Evolutionary conservation across 2,329 filamentous ascomycete species (phyloP).

Genomic region (Talaromyces sp.): DNA sequence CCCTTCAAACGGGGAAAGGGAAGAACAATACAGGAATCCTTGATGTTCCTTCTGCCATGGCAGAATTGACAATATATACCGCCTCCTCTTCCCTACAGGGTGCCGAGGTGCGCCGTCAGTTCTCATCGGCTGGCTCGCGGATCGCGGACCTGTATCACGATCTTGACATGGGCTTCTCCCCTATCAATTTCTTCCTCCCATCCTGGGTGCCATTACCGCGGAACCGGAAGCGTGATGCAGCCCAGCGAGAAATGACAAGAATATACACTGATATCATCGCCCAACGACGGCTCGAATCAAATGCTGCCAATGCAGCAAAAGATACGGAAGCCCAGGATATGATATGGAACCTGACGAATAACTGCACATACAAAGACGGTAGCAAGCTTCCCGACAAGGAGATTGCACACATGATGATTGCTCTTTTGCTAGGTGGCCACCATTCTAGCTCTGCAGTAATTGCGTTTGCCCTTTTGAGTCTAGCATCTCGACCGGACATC

Average conservation of each 20-base stretch:
- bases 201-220: constrained; percentile 83
- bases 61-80: constrained; percentile 85
- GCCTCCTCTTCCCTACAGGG: constrained; percentile 82
- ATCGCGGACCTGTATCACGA: constrained; percentile 83
- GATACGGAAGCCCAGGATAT: constrained; percentile 63
- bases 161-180: constrained; percentile 83
- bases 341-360: constrained; percentile 82
- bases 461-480: constrained; percentile 78
- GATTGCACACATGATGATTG: constrained; percentile 91
- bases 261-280: constrained; percentile 80
- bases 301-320: constrained; percentile 40
- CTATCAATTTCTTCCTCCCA: constrained; percentile 83
- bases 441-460: constrained; percentile 82
- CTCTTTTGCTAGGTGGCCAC: constrained; percentile 85
- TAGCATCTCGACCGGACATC: constrained; percentile 74
- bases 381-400: constrained; percentile 74
- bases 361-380: constrained; percentile 76
- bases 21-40: constrained; percentile 53
- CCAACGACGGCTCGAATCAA: constrained; percentile 52
- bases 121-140: constrained; percentile 57
- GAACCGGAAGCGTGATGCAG: constrained; percentile 75
- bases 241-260: constrained; percentile 74
- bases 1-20: constrained; percentile 51
- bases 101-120: constrained; percentile 72
- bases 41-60: constrained; percentile 71